These are phyloP conservation scores for Beauveria rudraprayagi DNA, from an alignment of 2,329 filamentous ascomycete species.

Conservation along the genomic window DNA sequence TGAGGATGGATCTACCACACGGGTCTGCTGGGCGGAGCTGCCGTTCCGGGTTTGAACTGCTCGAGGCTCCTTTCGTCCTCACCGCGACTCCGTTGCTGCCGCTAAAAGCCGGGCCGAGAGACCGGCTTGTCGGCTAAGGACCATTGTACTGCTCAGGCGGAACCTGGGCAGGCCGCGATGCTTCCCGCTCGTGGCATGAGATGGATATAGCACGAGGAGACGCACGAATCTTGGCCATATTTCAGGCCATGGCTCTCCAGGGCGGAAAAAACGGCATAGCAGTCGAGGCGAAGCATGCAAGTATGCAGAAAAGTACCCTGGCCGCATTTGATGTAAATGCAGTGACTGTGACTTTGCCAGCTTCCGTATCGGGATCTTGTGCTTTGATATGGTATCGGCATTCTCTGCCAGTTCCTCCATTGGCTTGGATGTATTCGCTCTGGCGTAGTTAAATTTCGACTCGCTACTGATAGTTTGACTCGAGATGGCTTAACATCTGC, in stretches of 20 bases:
- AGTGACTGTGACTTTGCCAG: slow-evolving; percentile 23
- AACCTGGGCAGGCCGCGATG: not conserved
- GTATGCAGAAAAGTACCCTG: too few species aligned
- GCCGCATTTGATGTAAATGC: not conserved
- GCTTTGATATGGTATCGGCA: slow-evolving; percentile 37
- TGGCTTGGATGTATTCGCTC: slow-evolving; percentile 47
- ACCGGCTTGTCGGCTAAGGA: not conserved
- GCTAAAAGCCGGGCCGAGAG: not conserved
- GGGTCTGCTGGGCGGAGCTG: not conserved
- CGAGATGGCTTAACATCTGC: slow-evolving; percentile 43
- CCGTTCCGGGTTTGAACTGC: not conserved
- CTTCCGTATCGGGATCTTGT: slow-evolving; percentile 20
- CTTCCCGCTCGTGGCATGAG: not conserved
- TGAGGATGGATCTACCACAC: not conserved
- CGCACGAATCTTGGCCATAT: too few species aligned
- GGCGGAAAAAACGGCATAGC: too few species aligned
- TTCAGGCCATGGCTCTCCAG: too few species aligned
- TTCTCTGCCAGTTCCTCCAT: slow-evolving; percentile 36
- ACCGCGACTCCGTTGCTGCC: not conserved
- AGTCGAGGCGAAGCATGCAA: not conserved
- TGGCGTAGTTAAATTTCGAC: slow-evolving; percentile 43
- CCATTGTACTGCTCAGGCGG: not conserved
- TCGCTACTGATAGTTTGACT: slow-evolving; percentile 50
- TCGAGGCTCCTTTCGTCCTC: not conserved
- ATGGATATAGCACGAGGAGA: not conserved